Conservation (phyloP, 2,329 filamentous ascomycete species). For the Metarhizium guizhouense region DNA sequence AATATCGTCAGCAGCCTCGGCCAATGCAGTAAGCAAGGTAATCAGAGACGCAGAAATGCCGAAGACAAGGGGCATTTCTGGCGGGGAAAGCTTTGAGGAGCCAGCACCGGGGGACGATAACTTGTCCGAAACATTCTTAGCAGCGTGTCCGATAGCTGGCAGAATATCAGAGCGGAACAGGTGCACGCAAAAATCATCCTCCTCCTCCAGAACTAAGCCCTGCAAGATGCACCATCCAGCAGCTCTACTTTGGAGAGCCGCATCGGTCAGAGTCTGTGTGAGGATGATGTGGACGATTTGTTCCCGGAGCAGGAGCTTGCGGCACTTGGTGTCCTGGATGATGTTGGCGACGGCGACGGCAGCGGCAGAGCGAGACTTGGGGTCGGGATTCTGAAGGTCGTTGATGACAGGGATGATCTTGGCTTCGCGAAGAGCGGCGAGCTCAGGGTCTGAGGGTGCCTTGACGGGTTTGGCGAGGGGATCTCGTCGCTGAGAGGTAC, state of each 20-base stretch:
- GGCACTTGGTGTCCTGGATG: constrained; percentile 50
- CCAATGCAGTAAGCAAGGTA: constrained; percentile 42
- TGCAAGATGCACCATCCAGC: constrained; percentile 61
- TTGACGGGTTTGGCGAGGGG: constrained; percentile 51
- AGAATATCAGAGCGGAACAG: constrained; percentile 53
- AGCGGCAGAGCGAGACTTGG: constrained; percentile 49
- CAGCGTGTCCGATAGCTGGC: constrained; percentile 49
- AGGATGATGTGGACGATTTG: constrained; percentile 56
- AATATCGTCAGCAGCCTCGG: constrained; percentile 53
- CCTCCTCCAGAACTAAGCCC: constrained; percentile 53
- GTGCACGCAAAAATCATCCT: constrained; percentile 58
- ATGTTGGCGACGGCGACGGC: constrained; percentile 52
- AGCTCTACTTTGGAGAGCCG: constrained; percentile 52
- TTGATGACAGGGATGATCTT: constrained; percentile 55
- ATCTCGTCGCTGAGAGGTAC: constrained; percentile 39
- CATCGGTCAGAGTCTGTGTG: constrained; percentile 55
- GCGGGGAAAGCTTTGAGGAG: constrained; percentile 40
- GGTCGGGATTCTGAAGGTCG: constrained; percentile 49
- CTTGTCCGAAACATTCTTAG: constrained; percentile 37
- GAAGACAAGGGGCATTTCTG: constrained; percentile 45
- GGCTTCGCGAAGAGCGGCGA: constrained; percentile 52
- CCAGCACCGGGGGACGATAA: constrained; percentile 29
- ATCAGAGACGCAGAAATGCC: constrained; percentile 45
- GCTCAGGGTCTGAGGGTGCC: constrained; percentile 53
- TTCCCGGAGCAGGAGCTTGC: constrained; percentile 57